Conservation (phyloP, 2,329 filamentous ascomycete genomes). For the Xylariaceae sp. region DNA sequence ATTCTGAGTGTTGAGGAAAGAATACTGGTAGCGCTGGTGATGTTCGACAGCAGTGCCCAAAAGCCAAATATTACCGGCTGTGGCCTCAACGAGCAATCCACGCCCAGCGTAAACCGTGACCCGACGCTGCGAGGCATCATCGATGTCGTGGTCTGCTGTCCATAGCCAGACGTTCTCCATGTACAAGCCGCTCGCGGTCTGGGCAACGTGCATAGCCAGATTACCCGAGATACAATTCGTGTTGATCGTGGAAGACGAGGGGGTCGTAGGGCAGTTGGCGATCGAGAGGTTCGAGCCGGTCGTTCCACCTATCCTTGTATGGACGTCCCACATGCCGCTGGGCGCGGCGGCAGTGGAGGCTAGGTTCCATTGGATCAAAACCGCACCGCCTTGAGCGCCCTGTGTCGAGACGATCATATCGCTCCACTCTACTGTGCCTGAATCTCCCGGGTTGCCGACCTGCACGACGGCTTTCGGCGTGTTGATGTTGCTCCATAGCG, state of each 20-base stretch:
- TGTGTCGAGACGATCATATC: constrained; percentile 61
- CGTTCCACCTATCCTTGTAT: constrained; percentile 71
- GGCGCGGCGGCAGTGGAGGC: constrained; percentile 31
- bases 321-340: constrained; percentile 69
- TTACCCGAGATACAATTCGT: constrained; percentile 39
- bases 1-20: constrained; percentile 56
- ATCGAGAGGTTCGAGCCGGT: constrained; percentile 66
- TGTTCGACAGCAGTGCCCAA: constrained; percentile 65
- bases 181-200: constrained; percentile 35
- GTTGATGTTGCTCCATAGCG: constrained; percentile 44
- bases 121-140: constrained; percentile 39
- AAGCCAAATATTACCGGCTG: constrained; percentile 50
- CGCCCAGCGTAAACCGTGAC: constrained; percentile 49
- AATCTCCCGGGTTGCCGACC: constrained; percentile 53
- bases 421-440: constrained; percentile 57
- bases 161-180: constrained; percentile 45
- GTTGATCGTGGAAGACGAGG: constrained; percentile 28
- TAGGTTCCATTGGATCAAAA: constrained; percentile 65
- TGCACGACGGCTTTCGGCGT: constrained; percentile 54
- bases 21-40: constrained; percentile 63
- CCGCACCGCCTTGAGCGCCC: constrained; percentile 55
- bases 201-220: constrained; percentile 41
- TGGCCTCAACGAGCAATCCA: constrained; percentile 46
- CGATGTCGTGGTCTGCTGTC: constrained; percentile 47
- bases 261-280: constrained; percentile 53